These are phyloP conservation scores for Chytriomyces sp. DNA, from an alignment of 192 early-diverging fungal species.

Conservation along the genomic window DNA sequence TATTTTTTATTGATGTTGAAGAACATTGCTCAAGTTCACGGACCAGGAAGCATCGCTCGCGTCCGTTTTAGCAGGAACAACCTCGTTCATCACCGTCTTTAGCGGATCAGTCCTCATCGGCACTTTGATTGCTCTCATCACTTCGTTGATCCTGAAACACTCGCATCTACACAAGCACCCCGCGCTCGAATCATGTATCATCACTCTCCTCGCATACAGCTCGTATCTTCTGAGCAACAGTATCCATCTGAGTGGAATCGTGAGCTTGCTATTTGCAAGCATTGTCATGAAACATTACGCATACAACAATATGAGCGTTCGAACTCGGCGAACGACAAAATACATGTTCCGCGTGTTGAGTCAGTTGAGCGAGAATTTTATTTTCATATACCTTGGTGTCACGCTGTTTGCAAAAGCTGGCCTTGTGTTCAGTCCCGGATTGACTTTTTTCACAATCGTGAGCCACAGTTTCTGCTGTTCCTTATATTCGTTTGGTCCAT, in stretches of 20 bases:
- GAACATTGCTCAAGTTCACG: slow-evolving; percentile 75
- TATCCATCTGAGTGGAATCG: slow-evolving; percentile 88
- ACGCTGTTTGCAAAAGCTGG: slow-evolving; percentile 86
- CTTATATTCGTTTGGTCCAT: not conserved
- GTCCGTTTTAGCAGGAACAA: slow-evolving; percentile 47
- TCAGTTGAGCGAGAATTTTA: slow-evolving; percentile 94
- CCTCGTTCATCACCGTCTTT: slow-evolving; percentile 84
- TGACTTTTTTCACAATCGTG: slow-evolving; percentile 54
- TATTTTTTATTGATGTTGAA: slow-evolving; percentile 43
- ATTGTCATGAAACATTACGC: slow-evolving; percentile 94
- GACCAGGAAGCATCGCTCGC: slow-evolving; percentile 51
- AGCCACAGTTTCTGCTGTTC: slow-evolving; percentile 37
- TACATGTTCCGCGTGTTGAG: slow-evolving; percentile 92
- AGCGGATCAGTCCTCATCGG: slow-evolving; percentile 83
- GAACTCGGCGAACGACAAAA: slow-evolving; percentile 81
- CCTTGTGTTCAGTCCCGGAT: slow-evolving; percentile 36
- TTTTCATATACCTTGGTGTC: slow-evolving; percentile 96
- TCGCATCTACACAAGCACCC: slow-evolving; percentile 82
- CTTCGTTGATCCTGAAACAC: slow-evolving; percentile 87
- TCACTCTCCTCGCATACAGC: slow-evolving; percentile 81
- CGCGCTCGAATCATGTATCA: slow-evolving; percentile 85
- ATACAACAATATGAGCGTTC: slow-evolving; percentile 83
- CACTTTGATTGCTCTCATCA: slow-evolving; percentile 72
- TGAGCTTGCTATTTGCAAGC: slow-evolving; percentile 90
- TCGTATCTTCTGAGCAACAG: slow-evolving; percentile 87